Percentiles rank a stretch among this genome's conserved stretches.
phyloP scores from a whole-genome alignment of 2,329 filamentous ascomycete species.

The Claviceps fusiformis region DNA sequence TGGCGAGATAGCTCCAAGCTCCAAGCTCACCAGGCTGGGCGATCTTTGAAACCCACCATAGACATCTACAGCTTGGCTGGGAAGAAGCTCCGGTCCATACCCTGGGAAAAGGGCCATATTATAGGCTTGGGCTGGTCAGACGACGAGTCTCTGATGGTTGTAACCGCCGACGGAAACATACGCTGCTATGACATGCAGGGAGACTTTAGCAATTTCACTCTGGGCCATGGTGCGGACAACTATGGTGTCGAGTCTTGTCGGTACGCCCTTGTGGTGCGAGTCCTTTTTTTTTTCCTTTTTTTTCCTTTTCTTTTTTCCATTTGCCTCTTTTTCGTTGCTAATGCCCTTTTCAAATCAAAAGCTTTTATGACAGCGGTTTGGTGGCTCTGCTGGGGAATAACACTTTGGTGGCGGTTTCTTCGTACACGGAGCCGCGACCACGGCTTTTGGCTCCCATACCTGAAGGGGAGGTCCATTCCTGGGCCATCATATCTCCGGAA shows the following conservation, averaged over 20 bases:
- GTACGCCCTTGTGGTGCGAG: slow-evolving; percentile 12
- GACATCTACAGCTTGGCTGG: slow-evolving; percentile 91
- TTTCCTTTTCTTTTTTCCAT: background rate
- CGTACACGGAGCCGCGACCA: slow-evolving; percentile 82
- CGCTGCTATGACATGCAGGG: slow-evolving; percentile 86
- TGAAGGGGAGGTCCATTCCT: slow-evolving; percentile 68
- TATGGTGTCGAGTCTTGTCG: slow-evolving; percentile 76
- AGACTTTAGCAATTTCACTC: slow-evolving; percentile 86
- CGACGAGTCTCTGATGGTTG: slow-evolving; percentile 79
- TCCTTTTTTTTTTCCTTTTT: background rate
- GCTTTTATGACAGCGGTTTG: slow-evolving; percentile 83
- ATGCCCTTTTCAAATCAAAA: slow-evolving; percentile 7
- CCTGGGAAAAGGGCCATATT: slow-evolving; percentile 84
- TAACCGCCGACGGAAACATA: slow-evolving; percentile 81
- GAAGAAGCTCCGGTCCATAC: slow-evolving; percentile 70
- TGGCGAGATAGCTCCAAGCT: slow-evolving; percentile 82
- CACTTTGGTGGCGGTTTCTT: slow-evolving; percentile 69
- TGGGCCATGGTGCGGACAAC: slow-evolving; percentile 82
- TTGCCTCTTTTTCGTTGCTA: background rate
- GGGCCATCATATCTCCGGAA: slow-evolving; percentile 77
- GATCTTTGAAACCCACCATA: slow-evolving; percentile 67
- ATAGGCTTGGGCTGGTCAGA: slow-evolving; percentile 92
- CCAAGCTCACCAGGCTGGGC: slow-evolving; percentile 59
- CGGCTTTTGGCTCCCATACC: slow-evolving; percentile 66
- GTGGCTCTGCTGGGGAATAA: slow-evolving; percentile 87